Evolutionary conservation across 495 filamentous ascomycete species (phyloP).

Genomic region (Daldinia loculata): DNA sequence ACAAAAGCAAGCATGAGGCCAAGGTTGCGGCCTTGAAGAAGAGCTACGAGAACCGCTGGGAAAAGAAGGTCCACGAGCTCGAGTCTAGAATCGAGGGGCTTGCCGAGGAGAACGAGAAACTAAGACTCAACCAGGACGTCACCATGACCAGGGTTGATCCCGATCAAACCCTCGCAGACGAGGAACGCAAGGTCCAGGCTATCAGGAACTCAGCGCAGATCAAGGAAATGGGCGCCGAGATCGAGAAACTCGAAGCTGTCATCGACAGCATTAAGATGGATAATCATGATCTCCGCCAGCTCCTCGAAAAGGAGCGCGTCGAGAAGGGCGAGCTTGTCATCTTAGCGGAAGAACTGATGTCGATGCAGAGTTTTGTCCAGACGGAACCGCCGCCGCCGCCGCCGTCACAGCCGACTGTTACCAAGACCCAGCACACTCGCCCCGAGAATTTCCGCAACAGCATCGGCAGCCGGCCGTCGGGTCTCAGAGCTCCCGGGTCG

Average conservation of each 20-base stretch:
- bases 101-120: constrained; percentile 74
- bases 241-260: constrained; percentile 75
- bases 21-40: constrained; percentile 96
- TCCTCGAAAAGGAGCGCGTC: constrained; percentile 79
- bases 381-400: constrained; percentile 18
- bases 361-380: constrained; percentile 54
- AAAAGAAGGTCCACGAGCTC: constrained; percentile 81
- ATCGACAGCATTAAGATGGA: constrained; percentile 70
- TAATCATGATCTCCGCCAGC: constrained; percentile 67
- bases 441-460: constrained; percentile 39
- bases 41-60: constrained; percentile 88
- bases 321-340: constrained; percentile 96
- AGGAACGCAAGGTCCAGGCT: constrained; percentile 60
- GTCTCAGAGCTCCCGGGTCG: constrained; percentile 54
- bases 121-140: constrained; percentile 69
- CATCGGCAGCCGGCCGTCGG: constrained; percentile 48
- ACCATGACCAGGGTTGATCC: constrained; percentile 68
- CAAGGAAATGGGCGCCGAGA: constrained; percentile 68
- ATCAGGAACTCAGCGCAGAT: constrained; percentile 60
- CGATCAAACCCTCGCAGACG: constrained; percentile 55
- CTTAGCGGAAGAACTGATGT: constrained; percentile 89
- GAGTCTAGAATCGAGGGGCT: constrained; percentile 74
- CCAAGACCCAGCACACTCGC: constrained; percentile 24
- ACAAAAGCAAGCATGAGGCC: constrained; percentile 94
- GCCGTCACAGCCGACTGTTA: constrained; percentile 16